Percentiles rank a stretch among this genome's conserved stretches.
These are phyloP conservation scores for Anisodus acutangulus DNA, from an alignment of 257 asterid species.

Conservation along the genomic window DNA sequence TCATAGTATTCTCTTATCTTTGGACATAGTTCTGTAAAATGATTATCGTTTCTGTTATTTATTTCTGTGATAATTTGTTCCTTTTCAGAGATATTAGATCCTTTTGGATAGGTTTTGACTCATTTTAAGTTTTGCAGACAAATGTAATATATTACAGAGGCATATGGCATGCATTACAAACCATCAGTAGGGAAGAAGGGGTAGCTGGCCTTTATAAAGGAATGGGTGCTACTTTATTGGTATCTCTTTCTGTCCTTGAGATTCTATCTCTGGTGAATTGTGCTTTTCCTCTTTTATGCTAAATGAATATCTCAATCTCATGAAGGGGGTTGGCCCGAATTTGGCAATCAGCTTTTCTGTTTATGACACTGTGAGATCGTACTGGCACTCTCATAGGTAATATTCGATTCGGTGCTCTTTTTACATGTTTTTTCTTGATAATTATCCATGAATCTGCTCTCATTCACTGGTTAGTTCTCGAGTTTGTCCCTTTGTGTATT, in stretches of 20 bases:
- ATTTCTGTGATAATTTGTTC: not conserved
- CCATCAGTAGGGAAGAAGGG: conserved; percentile 84
- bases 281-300: conserved; percentile 31
- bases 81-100: conserved; percentile 25
- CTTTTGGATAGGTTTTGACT: conserved; percentile 24
- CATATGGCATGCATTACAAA: conserved; percentile 67
- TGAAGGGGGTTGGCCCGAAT: conserved; percentile 88
- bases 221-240: conserved; percentile 87
- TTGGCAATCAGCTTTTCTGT: conserved; percentile 86
- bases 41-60: conserved; percentile 19
- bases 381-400: conserved; percentile 74
- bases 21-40: not conserved
- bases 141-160: conserved; percentile 71
- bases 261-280: conserved; percentile 13
- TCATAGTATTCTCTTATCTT: not conserved
- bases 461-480: not conserved
- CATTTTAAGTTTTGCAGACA: conserved; percentile 54
- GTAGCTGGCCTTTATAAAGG: conserved; percentile 74
- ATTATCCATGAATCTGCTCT: not conserved
- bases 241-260: conserved; percentile 34
- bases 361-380: conserved; percentile 69
- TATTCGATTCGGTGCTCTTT: not conserved
- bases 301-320: conserved; percentile 33
- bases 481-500: not conserved
- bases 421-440: not conserved